A percentile compares a stretch with the other conserved stretches of the same genome.
These are phyloP conservation scores for Cercospora zeae-maydis DNA, from an alignment of 2,329 filamentous ascomycete species.

Conservation along the genomic window DNA sequence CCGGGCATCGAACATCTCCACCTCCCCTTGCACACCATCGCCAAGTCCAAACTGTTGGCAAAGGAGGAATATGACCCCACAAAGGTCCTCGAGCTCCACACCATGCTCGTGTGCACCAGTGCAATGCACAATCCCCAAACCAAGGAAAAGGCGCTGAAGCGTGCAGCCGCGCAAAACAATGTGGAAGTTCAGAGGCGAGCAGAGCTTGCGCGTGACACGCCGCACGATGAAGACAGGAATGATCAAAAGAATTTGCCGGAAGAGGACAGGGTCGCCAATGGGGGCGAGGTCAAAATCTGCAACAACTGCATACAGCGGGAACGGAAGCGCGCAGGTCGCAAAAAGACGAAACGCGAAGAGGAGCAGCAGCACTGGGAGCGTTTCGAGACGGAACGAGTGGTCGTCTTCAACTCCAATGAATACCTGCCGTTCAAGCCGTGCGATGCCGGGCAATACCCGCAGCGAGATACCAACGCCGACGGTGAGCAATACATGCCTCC, in stretches of 20 bases:
- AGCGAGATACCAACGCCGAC: conserved; percentile 27
- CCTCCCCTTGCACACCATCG: conserved; percentile 84
- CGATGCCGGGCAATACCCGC: conserved; percentile 41
- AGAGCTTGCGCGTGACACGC: conserved; percentile 25
- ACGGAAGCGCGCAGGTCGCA: conserved; percentile 82
- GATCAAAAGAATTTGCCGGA: conserved; percentile 53
- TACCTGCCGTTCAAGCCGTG: conserved; percentile 74
- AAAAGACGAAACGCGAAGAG: conserved; percentile 89
- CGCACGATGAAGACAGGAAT: conserved; percentile 42
- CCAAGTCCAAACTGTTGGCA: conserved; percentile 84
- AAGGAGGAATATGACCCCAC: conserved; percentile 66
- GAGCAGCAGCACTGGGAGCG: conserved; percentile 85
- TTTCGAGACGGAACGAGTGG: conserved; percentile 74
- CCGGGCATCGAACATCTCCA: conserved; percentile 74
- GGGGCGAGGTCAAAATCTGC: conserved; percentile 92
- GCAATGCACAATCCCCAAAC: conserved; percentile 74
- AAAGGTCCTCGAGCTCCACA: conserved; percentile 75
- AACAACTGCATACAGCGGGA: conserved; percentile 87
- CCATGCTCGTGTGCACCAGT: conserved; percentile 84
- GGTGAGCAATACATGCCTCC: conserved; percentile 36
- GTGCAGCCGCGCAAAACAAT: conserved; percentile 49
- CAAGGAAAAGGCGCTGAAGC: conserved; percentile 62
- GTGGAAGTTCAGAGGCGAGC: conserved; percentile 46
- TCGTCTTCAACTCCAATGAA: conserved; percentile 89
- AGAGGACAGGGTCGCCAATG: conserved; percentile 73